phyloP scores from a whole-genome alignment of 2,329 filamentous ascomycete species.

The Leptographium radiaticola region DNA sequence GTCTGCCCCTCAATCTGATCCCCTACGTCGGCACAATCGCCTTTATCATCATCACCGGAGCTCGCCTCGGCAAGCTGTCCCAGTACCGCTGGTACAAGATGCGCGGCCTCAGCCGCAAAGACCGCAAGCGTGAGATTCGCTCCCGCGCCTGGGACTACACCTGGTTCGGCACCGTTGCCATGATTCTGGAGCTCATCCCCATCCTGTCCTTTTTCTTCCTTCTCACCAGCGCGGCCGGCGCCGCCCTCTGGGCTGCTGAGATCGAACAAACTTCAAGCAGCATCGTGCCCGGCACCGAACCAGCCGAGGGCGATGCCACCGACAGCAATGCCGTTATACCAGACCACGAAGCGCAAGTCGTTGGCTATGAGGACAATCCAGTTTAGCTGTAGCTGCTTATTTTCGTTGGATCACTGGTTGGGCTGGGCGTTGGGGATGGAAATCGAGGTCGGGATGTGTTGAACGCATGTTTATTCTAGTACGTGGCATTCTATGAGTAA shows the following conservation, averaged over 20 bases:
- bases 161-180: conserved; percentile 79
- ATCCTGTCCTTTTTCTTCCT: conserved; percentile 90
- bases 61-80: conserved; percentile 73
- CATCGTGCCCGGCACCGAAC: conserved; percentile 22
- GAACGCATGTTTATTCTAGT: too few species aligned
- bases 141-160: conserved; percentile 68
- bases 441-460: too few species aligned
- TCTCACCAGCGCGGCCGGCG: conserved; percentile 71
- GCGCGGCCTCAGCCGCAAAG: conserved; percentile 57
- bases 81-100: conserved; percentile 88
- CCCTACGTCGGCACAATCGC: conserved; percentile 71
- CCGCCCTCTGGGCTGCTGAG: conserved; percentile 73
- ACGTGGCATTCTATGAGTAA: too few species aligned
- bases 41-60: conserved; percentile 80
- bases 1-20: conserved; percentile 75
- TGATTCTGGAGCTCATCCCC: conserved; percentile 69
- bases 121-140: conserved; percentile 57
- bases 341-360: neutral
- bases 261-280: conserved; percentile 39
- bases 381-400: conserved; percentile 1
- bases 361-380: conserved; percentile 16
- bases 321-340: conserved; percentile 14
- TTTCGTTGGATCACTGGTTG: neutral
- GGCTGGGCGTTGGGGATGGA: neutral
- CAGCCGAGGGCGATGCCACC: conserved; percentile 24